These are phyloP conservation scores for Oryza nivara DNA, from an alignment of 176 grass and related monocot genomes.

Conservation along the genomic window DNA sequence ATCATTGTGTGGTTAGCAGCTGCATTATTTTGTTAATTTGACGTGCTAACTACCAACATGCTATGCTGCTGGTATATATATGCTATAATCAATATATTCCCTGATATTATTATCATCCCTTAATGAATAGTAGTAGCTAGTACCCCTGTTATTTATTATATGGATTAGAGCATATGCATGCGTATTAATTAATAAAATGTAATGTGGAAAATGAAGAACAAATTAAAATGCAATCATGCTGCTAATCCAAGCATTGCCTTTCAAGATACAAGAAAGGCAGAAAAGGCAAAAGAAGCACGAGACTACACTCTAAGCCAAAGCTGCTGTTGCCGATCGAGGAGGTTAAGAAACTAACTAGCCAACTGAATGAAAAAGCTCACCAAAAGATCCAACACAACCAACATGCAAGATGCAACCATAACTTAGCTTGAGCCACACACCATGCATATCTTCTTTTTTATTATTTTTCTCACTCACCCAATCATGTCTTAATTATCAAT, in stretches of 20 bases:
- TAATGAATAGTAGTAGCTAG: background rate
- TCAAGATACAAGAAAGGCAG: constrained; percentile 39
- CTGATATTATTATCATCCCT: background rate
- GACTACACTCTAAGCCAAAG: constrained; percentile 34
- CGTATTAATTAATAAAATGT: background rate
- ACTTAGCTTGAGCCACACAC: constrained; percentile 43
- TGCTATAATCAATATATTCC: background rate
- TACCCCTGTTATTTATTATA: background rate
- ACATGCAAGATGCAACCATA: constrained; percentile 30
- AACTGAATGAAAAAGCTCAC: constrained; percentile 1
- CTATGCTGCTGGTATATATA: background rate
- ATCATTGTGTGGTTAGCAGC: background rate
- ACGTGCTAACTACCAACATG: constrained; percentile 1
- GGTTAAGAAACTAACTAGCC: constrained; percentile 25
- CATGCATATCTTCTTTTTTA: background rate
- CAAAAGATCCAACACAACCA: constrained; percentile 12
- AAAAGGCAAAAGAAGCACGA: constrained; percentile 1
- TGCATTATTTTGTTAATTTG: background rate
- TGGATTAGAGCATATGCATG: background rate
- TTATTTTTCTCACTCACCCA: background rate
- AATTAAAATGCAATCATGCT: background rate
- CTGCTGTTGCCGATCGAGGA: constrained; percentile 12
- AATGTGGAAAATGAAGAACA: background rate
- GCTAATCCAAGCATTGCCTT: constrained; percentile 30
- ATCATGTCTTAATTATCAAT: constrained; percentile 44